A percentile compares a stretch with the other conserved stretches of the same genome.
Evolutionary conservation across 2,329 filamentous ascomycete genomes (phyloP).

Genomic region (Stromatinia cepivora): DNA sequence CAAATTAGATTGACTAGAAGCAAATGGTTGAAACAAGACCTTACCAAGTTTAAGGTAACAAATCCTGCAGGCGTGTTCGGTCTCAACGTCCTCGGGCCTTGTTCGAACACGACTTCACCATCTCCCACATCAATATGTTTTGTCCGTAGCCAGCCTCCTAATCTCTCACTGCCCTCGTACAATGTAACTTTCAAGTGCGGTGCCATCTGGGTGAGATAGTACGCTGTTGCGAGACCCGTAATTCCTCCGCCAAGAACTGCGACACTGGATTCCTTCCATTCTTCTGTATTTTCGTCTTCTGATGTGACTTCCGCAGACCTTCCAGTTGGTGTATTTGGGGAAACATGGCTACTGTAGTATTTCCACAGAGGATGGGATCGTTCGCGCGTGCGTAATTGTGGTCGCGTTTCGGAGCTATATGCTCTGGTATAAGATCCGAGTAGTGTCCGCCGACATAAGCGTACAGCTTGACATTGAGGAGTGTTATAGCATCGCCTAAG

Average conservation of each 20-base stretch:
- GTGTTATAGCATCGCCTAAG: conserved; percentile 34
- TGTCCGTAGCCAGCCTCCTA: conserved; percentile 85
- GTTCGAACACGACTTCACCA: conserved; percentile 74
- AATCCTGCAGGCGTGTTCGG: conserved; percentile 32
- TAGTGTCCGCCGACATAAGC: conserved; percentile 1
- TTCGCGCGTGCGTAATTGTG: conserved; percentile 9
- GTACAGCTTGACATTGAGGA: conserved; percentile 30
- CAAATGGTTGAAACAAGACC: conserved; percentile 1
- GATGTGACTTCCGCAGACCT: background rate
- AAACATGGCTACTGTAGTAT: background rate
- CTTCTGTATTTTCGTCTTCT: background rate
- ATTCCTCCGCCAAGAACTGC: conserved; percentile 80
- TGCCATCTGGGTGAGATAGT: conserved; percentile 71
- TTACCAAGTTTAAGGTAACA: conserved; percentile 34
- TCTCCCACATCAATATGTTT: conserved; percentile 58
- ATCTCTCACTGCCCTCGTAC: conserved; percentile 68
- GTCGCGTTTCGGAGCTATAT: conserved; percentile 11
- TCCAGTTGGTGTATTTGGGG: background rate
- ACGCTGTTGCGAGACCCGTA: conserved; percentile 76
- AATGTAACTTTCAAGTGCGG: conserved; percentile 72
- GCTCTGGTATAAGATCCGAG: conserved; percentile 5
- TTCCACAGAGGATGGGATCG: conserved; percentile 4
- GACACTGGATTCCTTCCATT: conserved; percentile 41
- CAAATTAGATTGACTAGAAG: conserved; percentile 28
- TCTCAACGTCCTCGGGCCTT: conserved; percentile 63